Conservation (phyloP, 345 rosid genomes). For the Cardamine resedifolia region DNA sequence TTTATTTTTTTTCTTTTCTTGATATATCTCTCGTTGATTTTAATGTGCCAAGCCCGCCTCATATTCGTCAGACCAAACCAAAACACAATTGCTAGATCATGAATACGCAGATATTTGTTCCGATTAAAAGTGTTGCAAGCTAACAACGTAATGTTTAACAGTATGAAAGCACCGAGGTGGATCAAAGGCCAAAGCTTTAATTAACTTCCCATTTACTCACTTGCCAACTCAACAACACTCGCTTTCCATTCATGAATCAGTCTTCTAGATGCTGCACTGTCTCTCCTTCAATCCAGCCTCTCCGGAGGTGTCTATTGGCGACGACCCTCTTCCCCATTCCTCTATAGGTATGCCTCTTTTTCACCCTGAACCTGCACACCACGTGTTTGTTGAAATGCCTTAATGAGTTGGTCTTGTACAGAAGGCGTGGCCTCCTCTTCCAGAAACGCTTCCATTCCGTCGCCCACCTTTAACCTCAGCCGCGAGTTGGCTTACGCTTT, state of each 20-base stretch:
- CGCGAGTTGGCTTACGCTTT: conserved; percentile 51
- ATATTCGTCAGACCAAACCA: too few relatives aligned
- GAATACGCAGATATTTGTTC: too few relatives aligned
- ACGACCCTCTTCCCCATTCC: conserved; percentile 26
- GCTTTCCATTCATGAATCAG: conserved; percentile 15
- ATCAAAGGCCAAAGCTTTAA: too few relatives aligned
- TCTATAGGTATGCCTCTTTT: conserved; percentile 38
- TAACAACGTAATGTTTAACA: too few relatives aligned
- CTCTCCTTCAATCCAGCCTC: conserved; percentile 51
- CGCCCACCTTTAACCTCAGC: conserved; percentile 53
- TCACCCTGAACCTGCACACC: not conserved
- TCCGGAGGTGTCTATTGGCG: conserved; percentile 30
- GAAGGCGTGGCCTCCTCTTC: conserved; percentile 37
- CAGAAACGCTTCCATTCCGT: conserved; percentile 22
- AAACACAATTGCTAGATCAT: too few relatives aligned
- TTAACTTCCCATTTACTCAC: too few relatives aligned
- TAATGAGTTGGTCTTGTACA: conserved; percentile 27
- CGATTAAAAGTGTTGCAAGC: too few relatives aligned
- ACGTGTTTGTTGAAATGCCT: conserved; percentile 55
- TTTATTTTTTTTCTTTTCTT: too few relatives aligned
- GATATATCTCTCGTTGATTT: too few relatives aligned
- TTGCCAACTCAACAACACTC: too few relatives aligned
- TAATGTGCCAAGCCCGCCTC: too few relatives aligned
- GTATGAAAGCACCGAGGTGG: too few relatives aligned
- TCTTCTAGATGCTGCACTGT: conserved; percentile 44